Base-by-base conservation (phyloP, 164 flowering plant genomes). In the Magnolia kwangsiensis region DNA sequence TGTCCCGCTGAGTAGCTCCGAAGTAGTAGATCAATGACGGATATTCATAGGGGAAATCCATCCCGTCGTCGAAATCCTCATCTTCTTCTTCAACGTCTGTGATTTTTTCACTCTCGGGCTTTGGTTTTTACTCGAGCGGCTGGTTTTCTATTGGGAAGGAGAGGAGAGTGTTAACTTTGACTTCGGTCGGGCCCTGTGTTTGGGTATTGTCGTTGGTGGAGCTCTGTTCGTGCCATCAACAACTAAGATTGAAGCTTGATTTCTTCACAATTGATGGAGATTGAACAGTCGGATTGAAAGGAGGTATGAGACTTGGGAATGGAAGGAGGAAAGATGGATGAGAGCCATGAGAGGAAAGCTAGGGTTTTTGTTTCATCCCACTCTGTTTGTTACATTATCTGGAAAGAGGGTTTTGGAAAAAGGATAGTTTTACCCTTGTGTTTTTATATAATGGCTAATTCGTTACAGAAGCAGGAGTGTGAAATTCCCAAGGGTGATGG, bases 1-100 rank as follows among this genome's bases (percentile, higher is more conserved):
- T 1, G 24, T 1, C 24, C 24, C 24, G 24, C 24, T 23, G 24
- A 0, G 24, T 95, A 1, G 96, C 89, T 0, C 99, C 99, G 76
- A 96, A 92, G 81, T 96, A 93, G 85, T 98, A 96, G 10, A 93
- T 50, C 78, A 93, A 67, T 8, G 95, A 95, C 16, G 97, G 98
- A 51, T 87, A 79, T 0, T 82, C 86, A 82, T 91, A 91, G 0
- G 92, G 90, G 51, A 90, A 27, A 27, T 27, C 29, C 29, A 27
- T 27, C 2, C 29, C 29, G 29, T 27, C 0, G 29, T 27, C 29
- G 29, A 27, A 27, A 27, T 27, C 83, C 77, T 71, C 83, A 0
- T 73, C 80, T 20, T 79, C 77, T 51, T 70, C 67, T 29, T 63
- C 51, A 24, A 23, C 18, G 4, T 49, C n/a, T 75, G 71, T 7